phyloP scores from a whole-genome alignment of 192 early-diverging fungal species.

The Entomortierella chlamydospora region DNA sequence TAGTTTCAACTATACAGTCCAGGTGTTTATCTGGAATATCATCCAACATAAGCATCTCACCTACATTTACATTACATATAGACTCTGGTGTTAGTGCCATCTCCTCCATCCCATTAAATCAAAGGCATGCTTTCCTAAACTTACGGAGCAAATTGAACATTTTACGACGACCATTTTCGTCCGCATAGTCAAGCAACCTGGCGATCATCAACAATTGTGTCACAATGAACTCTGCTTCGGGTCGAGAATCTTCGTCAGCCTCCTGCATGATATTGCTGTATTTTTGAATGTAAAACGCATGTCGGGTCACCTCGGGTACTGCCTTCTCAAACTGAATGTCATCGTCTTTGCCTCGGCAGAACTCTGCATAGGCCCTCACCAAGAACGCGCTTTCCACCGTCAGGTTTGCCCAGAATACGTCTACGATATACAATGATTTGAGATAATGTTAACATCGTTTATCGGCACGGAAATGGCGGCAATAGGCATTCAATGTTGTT shows the following conservation, averaged over 20 bases:
- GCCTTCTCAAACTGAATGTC: constrained; percentile 72
- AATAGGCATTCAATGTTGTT: not conserved
- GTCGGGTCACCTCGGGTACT: constrained; percentile 75
- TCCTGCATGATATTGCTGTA: constrained; percentile 65
- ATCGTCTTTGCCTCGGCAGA: constrained; percentile 63
- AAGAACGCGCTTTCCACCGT: constrained; percentile 65
- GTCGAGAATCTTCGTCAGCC: constrained; percentile 58
- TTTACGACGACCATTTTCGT: constrained; percentile 88
- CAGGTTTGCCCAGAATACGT: constrained; percentile 67
- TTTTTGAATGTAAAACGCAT: constrained; percentile 66
- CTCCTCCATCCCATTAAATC: no score
- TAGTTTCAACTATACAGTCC: constrained; percentile 78
- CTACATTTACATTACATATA: constrained; percentile 43
- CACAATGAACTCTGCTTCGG: constrained; percentile 74
- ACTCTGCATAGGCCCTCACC: constrained; percentile 56
- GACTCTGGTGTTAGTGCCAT: not conserved
- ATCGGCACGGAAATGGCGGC: not conserved
- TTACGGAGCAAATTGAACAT: constrained; percentile 83
- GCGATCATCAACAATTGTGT: constrained; percentile 82
- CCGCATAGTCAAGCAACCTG: constrained; percentile 82
- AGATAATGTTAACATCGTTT: not conserved
- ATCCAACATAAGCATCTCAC: constrained; percentile 78
- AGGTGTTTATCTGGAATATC: constrained; percentile 85
- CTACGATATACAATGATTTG: constrained; percentile 27
- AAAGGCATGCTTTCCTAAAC: constrained; percentile 1